Percentiles rank a stretch among this genome's conserved stretches.
phyloP scores from a whole-genome alignment of 2,329 filamentous ascomycete genomes.

The Macrophomina pseudophaseolina region DNA sequence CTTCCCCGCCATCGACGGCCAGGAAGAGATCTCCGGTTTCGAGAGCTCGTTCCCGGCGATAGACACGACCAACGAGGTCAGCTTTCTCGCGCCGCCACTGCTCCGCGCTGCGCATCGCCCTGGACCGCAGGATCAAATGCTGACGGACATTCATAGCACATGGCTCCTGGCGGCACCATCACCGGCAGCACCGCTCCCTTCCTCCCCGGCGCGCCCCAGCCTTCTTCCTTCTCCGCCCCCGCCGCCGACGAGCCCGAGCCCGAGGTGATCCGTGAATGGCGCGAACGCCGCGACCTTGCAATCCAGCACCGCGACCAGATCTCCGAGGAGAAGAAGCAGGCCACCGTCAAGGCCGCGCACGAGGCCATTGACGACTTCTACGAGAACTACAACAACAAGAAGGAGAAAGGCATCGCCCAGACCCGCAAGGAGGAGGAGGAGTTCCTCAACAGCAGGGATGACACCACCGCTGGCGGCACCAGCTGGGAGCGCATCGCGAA shows the following conservation, averaged over 20 bases:
- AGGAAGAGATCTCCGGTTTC: conserved; percentile 66
- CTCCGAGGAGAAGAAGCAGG: conserved; percentile 78
- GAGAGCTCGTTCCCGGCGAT: conserved; percentile 92
- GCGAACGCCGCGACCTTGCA: conserved; percentile 82
- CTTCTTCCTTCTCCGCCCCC: conserved; percentile 47
- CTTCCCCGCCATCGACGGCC: conserved; percentile 46
- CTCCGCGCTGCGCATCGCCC: neutral
- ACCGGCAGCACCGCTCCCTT: conserved; percentile 70
- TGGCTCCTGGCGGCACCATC: conserved; percentile 78
- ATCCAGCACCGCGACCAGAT: conserved; percentile 85
- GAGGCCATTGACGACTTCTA: conserved; percentile 99
- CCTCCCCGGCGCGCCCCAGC: conserved; percentile 49
- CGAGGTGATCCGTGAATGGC: conserved; percentile 88
- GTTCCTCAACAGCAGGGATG: conserved; percentile 85
- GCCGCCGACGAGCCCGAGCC: conserved; percentile 81
- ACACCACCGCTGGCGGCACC: conserved; percentile 91
- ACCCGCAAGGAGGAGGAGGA: conserved; percentile 91
- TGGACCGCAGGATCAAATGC: neutral
- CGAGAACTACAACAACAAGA: conserved; percentile 98
- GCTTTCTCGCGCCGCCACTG: neutral
- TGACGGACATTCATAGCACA: conserved; percentile 55
- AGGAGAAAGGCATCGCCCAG: conserved; percentile 89
- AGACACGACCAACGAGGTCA: conserved; percentile 72
- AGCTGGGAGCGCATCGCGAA: conserved; percentile 99
- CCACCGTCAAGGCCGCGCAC: conserved; percentile 87